These are phyloP conservation scores for Solanum chilense DNA, from an alignment of 257 asterid species.

Conservation along the genomic window DNA sequence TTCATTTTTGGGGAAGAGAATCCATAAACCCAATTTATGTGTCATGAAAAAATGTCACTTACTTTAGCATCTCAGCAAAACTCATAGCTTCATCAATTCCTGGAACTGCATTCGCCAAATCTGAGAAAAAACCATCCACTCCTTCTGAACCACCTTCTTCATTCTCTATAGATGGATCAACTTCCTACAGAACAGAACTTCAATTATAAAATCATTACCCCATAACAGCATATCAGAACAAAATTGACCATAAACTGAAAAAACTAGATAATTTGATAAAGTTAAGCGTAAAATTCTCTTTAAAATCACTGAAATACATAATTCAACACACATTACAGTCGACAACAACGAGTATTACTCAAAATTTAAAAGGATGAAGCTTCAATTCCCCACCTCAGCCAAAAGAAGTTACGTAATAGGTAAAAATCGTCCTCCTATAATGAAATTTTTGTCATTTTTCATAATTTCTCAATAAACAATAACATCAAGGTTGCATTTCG, in stretches of 20 bases:
- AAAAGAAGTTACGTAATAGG: neutral
- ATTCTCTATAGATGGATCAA: constrained; percentile 83
- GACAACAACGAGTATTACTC: neutral
- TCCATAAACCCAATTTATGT: neutral
- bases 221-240: neutral
- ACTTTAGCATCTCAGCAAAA: constrained; percentile 98
- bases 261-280: neutral
- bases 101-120: constrained; percentile 84
- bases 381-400: neutral
- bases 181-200: constrained; percentile 46
- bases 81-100: constrained; percentile 99
- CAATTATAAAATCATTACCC: neutral
- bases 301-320: neutral
- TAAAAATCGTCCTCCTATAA: neutral
- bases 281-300: too few species aligned
- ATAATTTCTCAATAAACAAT: neutral
- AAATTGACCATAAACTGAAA: neutral
- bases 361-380: neutral
- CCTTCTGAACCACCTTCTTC: constrained; percentile 58
- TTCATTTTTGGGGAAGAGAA: neutral
- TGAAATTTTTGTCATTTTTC: neutral
- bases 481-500: neutral
- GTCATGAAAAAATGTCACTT: constrained; percentile 6
- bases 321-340: neutral
- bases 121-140: constrained; percentile 81